phyloP scores from a whole-genome alignment of 176 grass and related monocot species.

The Phragmites australis region DNA sequence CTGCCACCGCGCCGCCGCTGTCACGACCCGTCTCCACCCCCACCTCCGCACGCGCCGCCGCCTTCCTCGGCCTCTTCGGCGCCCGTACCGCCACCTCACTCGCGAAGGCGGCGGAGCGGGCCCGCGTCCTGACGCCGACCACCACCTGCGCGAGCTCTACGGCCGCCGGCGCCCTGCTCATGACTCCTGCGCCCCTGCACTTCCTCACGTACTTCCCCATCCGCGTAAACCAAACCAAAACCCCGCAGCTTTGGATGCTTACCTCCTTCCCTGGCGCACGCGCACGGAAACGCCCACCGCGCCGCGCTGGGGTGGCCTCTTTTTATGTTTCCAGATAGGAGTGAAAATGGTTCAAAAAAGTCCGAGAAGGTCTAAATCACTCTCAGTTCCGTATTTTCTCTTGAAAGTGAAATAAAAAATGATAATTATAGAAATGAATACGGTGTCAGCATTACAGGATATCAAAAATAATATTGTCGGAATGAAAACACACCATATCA shows the following conservation, averaged over 20 bases:
- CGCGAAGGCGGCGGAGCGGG: conserved; percentile 27
- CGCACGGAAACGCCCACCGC: not conserved
- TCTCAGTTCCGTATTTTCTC: no score
- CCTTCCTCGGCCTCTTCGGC: conserved; percentile 32
- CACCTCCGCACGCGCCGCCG: not conserved
- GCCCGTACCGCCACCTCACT: not conserved
- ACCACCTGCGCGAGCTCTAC: conserved; percentile 52
- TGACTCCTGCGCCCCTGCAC: conserved; percentile 17
- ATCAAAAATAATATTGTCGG: no score
- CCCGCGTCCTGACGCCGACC: conserved; percentile 49
- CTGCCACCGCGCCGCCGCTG: not conserved
- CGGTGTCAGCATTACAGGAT: no score
- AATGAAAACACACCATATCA: no score
- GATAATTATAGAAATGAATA: no score
- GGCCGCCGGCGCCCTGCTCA: conserved; percentile 1
- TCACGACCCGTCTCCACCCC: not conserved
- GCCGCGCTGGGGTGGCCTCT: not conserved
- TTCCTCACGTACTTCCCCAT: conserved; percentile 72
- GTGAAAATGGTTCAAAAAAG: no score
- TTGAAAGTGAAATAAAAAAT: no score
- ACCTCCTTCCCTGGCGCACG: conserved; percentile 20
- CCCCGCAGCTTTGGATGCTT: conserved; percentile 9
- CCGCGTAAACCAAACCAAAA: not conserved
- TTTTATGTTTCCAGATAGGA: not conserved
- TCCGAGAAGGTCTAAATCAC: no score